Evolutionary conservation across 805 yeast species (phyloP).

Genomic region (Lipomyces kockii): DNA sequence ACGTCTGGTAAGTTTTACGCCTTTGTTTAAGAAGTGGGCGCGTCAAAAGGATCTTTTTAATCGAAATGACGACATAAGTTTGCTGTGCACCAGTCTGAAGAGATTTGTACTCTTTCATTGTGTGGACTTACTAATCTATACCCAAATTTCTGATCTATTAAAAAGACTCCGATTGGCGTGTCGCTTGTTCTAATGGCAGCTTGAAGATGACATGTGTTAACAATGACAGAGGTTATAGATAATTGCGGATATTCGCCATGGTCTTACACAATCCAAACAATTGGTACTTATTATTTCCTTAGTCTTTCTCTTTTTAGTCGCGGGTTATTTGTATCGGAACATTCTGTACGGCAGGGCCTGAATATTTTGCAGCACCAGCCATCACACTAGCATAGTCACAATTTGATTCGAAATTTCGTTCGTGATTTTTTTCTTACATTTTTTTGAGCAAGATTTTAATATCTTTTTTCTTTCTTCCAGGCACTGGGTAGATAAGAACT

Average conservation of each 20-base stretch:
- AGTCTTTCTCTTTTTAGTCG: conserved; percentile 3
- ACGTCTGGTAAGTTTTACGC: background rate
- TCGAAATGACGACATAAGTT: conserved; percentile 27
- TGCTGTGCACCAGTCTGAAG: conserved; percentile 38
- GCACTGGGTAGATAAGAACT: conserved; percentile 99
- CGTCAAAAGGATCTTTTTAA: background rate
- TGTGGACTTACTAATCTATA: conserved; percentile 34
- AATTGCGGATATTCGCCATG: conserved; percentile 52
- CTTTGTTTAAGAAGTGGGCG: background rate
- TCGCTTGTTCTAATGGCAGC: background rate
- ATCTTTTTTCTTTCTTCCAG: conserved; percentile 29
- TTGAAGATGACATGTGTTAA: background rate
- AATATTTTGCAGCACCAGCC: background rate
- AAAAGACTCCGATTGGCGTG: background rate
- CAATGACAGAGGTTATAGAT: background rate
- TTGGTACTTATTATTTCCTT: conserved; percentile 51
- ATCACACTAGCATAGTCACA: background rate
- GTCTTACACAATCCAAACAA: conserved; percentile 96
- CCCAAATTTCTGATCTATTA: conserved; percentile 36
- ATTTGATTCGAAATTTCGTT: background rate
- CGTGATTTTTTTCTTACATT: conserved; percentile 4
- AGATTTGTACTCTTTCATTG: conserved; percentile 36
- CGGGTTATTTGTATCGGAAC: background rate
- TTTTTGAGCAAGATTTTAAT: conserved; percentile 7
- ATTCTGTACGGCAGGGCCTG: background rate